Conservation (phyloP, 768 basidiomycete genomes). For the Flagelloscypha sp. region DNA sequence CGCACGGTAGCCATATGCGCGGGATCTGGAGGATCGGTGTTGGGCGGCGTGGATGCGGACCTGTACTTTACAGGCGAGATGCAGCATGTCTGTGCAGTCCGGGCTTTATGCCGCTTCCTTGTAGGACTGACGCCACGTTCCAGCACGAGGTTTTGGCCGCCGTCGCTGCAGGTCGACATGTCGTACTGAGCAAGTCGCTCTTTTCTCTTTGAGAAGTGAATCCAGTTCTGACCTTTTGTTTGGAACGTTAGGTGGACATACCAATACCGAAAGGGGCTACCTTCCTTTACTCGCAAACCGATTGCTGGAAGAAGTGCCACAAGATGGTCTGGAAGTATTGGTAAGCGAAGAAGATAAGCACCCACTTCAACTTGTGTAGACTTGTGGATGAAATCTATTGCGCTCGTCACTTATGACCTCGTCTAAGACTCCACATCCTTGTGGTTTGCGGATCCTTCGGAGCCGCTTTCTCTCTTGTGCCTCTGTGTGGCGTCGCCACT, state of each 20-base stretch:
- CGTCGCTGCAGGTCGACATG: slow-evolving; percentile 64
- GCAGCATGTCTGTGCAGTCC: slow-evolving; percentile 54
- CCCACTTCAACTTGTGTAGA: slow-evolving; percentile 61
- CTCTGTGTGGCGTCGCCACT: slow-evolving; percentile 16
- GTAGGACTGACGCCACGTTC: slow-evolving; percentile 12
- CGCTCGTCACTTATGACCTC: too few relatives aligned
- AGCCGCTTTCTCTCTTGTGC: background rate
- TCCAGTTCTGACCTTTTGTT: slow-evolving; percentile 3
- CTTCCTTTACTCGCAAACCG: slow-evolving; percentile 65
- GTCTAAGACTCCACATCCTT: background rate
- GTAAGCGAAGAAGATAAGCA: slow-evolving; percentile 69
- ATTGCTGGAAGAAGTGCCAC: slow-evolving; percentile 43
- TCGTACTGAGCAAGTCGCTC: slow-evolving; percentile 67
- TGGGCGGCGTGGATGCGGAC: slow-evolving; percentile 68
- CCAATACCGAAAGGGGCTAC: slow-evolving; percentile 93
- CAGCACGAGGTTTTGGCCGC: slow-evolving; percentile 86
- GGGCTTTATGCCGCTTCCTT: slow-evolving; percentile 6
- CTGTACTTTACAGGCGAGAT: slow-evolving; percentile 92
- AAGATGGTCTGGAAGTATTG: slow-evolving; percentile 47
- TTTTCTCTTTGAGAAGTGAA: slow-evolving; percentile 1
- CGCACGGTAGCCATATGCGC: slow-evolving; percentile 82
- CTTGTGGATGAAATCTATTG: too few relatives aligned
- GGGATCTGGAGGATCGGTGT: slow-evolving; percentile 77
- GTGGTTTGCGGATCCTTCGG: slow-evolving; percentile 2
- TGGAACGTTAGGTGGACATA: slow-evolving; percentile 63